A percentile compares a stretch with the other conserved stretches of the same genome.
Evolutionary conservation across 1,284 basidiomycete species (phyloP).

Genomic region (Boletus semigastroideus): DNA sequence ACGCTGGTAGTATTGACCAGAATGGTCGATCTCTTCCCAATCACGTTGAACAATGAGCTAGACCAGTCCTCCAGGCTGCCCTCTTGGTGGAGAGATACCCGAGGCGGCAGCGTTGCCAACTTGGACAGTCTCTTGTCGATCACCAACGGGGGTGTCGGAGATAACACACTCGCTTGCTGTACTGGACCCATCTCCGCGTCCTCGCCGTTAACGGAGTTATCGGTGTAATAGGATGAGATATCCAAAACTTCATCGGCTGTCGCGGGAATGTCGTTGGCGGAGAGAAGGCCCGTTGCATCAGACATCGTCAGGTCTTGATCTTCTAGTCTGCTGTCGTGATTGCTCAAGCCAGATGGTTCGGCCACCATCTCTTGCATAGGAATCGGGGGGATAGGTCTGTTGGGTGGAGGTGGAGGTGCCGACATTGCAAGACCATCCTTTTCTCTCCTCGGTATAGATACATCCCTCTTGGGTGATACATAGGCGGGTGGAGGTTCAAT

Average conservation of each 20-base stretch:
- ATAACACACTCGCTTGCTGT: constrained; percentile 7
- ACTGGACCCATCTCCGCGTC: constrained; percentile 7
- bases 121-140: constrained; percentile 31
- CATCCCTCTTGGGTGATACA: constrained; percentile 21
- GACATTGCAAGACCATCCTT: constrained; percentile 11
- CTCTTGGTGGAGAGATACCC: constrained; percentile 52
- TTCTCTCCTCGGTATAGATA: constrained; percentile 17
- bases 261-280: constrained; percentile 16
- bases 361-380: constrained; percentile 6
- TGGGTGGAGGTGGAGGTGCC: constrained; percentile 11
- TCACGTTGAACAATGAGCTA: constrained; percentile 27
- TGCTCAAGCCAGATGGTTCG: constrained; percentile 7
- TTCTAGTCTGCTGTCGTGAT: constrained; percentile 1
- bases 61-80: constrained; percentile 36
- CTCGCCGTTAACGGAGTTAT: constrained; percentile 1
- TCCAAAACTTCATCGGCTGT: constrained; percentile 30
- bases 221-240: constrained; percentile 25
- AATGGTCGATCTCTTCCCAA: constrained; percentile 24
- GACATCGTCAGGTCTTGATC: constrained; percentile 1
- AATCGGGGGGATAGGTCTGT: constrained; percentile 19
- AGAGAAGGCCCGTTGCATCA: neutral
- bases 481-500: constrained; percentile 47
- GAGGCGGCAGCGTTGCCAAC: constrained; percentile 43
- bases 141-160: constrained; percentile 25
- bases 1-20: neutral